Conservation (phyloP, 208 protist species). For the Acanthamoeba royreba region DNA sequence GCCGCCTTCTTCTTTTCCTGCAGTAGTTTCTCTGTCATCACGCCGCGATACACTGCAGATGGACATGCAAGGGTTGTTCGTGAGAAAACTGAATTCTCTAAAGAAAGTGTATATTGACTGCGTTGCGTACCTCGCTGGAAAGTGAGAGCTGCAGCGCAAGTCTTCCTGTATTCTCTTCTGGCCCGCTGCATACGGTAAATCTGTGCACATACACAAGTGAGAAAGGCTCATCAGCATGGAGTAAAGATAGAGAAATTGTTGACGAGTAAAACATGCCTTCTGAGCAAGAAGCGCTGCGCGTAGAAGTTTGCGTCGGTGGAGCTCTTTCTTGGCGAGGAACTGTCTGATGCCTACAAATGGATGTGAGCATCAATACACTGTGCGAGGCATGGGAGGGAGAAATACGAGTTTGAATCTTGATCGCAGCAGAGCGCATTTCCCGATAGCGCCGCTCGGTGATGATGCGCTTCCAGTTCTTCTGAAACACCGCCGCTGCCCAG, state of each 20-base stretch:
- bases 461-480: not conserved
- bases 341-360: no score
- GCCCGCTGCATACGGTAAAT: not conserved
- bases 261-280: no score
- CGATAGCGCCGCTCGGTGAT: not conserved
- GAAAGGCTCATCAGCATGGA: no score
- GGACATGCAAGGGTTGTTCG: no score
- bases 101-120: no score
- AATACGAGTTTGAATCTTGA: not conserved
- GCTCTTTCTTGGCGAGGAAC: no score
- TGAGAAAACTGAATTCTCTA: no score
- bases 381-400: not conserved
- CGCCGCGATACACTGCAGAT: not conserved
- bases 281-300: no score
- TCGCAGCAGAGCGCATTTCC: not conserved
- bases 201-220: no score
- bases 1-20: not conserved
- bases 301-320: no score
- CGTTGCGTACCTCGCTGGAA: not conserved
- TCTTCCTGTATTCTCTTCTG: not conserved
- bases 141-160: not conserved
- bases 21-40: not conserved
- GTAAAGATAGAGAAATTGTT: no score
- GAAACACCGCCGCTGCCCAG: not conserved
- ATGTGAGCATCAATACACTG: no score